phyloP scores from a whole-genome alignment of 495 filamentous ascomycete genomes.

The Neurospora sp. region DNA sequence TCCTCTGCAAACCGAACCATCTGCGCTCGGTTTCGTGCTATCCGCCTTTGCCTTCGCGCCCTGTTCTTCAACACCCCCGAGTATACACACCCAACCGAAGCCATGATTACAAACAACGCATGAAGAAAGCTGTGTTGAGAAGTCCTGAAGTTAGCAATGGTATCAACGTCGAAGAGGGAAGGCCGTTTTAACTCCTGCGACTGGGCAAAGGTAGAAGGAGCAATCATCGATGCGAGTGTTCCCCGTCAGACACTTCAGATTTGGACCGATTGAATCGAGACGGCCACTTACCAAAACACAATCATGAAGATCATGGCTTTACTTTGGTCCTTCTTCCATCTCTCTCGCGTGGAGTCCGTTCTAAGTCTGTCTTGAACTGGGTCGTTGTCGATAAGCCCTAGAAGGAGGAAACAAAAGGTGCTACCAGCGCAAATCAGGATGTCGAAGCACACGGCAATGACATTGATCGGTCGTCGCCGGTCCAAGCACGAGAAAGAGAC shows the following conservation, averaged over 20 bases:
- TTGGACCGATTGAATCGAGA: neutral
- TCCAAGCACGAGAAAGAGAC: constrained; percentile 10
- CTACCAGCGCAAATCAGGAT: constrained; percentile 7
- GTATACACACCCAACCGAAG: constrained; percentile 8
- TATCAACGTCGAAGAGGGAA: neutral
- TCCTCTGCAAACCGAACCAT: constrained; percentile 13
- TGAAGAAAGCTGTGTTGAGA: constrained; percentile 9
- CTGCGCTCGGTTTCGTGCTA: constrained; percentile 10
- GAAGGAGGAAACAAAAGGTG: constrained; percentile 17
- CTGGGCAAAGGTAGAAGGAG: neutral
- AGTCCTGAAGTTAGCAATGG: neutral
- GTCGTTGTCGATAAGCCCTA: constrained; percentile 6
- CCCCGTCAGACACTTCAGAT: neutral
- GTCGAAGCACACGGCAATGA: constrained; percentile 11
- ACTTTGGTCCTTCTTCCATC: constrained; percentile 12
- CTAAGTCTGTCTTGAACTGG: neutral
- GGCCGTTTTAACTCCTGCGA: no score
- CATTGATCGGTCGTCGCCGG: constrained; percentile 11
- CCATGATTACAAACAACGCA: constrained; percentile 11
- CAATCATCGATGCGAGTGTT: neutral
- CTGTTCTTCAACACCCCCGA: neutral
- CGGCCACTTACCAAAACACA: constrained; percentile 13
- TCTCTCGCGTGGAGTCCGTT: neutral
- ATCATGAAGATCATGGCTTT: constrained; percentile 23
- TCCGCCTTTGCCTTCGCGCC: neutral